These are phyloP conservation scores for Erodium texanum DNA, from an alignment of 441 rosid genomes.

Conservation along the genomic window DNA sequence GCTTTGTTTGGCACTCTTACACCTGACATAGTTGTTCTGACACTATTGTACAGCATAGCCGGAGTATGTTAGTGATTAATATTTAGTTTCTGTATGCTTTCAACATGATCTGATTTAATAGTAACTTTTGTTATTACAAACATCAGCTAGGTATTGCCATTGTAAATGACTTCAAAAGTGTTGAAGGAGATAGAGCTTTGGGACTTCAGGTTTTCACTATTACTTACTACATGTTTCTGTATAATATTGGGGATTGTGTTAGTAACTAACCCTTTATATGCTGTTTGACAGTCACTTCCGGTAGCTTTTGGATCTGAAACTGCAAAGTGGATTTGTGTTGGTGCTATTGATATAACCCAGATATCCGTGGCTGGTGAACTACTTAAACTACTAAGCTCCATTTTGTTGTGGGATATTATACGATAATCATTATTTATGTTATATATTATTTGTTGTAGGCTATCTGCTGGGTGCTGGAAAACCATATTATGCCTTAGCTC, in stretches of 20 bases:
- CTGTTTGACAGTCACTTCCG: slow-evolving; percentile 55
- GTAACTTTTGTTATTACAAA: slow-evolving; percentile 13
- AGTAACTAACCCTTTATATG: neutral
- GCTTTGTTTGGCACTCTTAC: slow-evolving; percentile 92
- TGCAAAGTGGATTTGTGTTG: slow-evolving; percentile 97
- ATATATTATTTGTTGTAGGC: slow-evolving; percentile 35
- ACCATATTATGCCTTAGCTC: slow-evolving; percentile 78
- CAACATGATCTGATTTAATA: slow-evolving; percentile 1
- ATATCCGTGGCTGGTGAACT: slow-evolving; percentile 77
- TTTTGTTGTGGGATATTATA: neutral
- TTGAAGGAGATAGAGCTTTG: slow-evolving; percentile 91
- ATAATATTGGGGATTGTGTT: neutral
- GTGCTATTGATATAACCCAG: slow-evolving; percentile 89
- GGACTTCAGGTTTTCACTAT: slow-evolving; percentile 65
- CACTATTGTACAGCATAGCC: slow-evolving; percentile 88
- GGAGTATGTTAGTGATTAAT: slow-evolving; percentile 46
- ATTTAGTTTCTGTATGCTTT: neutral
- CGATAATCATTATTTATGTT: neutral
- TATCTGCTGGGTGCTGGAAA: slow-evolving; percentile 89
- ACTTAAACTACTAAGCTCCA: neutral
- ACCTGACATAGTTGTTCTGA: slow-evolving; percentile 78
- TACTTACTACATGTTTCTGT: slow-evolving; percentile 1
- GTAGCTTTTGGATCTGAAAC: slow-evolving; percentile 95
- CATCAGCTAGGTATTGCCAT: slow-evolving; percentile 85
- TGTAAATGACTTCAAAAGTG: slow-evolving; percentile 93